Evolutionary conservation across 306 rosid species (phyloP).

Genomic region (Citrullus mucosospermus): DNA sequence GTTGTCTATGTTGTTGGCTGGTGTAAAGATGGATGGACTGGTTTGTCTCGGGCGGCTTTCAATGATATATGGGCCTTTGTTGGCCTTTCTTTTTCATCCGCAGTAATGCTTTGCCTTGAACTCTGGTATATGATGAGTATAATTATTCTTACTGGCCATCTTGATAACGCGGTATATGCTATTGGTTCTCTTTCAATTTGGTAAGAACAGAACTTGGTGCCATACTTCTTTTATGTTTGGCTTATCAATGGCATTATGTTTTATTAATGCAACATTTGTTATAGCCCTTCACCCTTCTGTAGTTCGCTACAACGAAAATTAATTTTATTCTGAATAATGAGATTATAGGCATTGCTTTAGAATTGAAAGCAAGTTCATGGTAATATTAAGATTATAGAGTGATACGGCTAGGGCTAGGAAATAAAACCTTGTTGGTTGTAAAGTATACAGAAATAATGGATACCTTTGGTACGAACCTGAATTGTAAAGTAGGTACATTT

Average conservation of each 20-base stretch:
- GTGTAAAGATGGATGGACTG: constrained; percentile 87
- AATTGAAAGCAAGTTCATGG: neutral
- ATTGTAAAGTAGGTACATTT: neutral
- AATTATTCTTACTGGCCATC: constrained; percentile 62
- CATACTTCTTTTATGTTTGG: neutral
- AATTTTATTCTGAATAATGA: neutral
- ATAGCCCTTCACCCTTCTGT: neutral
- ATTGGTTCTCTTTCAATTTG: constrained; percentile 76
- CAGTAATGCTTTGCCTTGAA: constrained; percentile 90
- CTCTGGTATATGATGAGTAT: constrained; percentile 77
- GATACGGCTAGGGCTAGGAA: neutral
- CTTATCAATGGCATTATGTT: neutral
- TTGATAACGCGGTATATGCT: constrained; percentile 55
- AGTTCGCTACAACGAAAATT: neutral
- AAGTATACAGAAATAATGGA: neutral
- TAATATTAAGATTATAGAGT: neutral
- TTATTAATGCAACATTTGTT: neutral
- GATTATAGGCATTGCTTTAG: neutral
- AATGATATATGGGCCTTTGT: constrained; percentile 76
- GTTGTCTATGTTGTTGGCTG: constrained; percentile 51
- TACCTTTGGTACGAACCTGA: neutral
- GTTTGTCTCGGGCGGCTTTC: constrained; percentile 56
- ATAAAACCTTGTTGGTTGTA: neutral
- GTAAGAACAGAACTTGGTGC: constrained; percentile 24
- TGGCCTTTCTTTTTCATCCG: constrained; percentile 79